Evolutionary conservation across 345 rosid genomes (phyloP).

Genomic region (Corchorus olitorius): DNA sequence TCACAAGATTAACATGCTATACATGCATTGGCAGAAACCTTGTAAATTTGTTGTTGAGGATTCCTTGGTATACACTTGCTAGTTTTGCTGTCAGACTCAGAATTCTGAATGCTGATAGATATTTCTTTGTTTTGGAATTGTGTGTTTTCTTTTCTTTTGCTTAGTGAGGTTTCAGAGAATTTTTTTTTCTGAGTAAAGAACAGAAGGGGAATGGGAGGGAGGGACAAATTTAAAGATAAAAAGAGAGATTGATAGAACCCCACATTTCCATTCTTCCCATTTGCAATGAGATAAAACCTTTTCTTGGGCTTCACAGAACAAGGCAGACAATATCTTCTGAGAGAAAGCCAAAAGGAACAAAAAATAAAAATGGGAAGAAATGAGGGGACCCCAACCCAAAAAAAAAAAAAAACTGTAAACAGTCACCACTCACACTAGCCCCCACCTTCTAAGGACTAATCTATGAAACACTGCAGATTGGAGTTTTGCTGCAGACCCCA

Average conservation of each 20-base stretch:
- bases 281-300: constrained; percentile 24
- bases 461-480: constrained; percentile 22
- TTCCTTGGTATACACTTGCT: not conserved
- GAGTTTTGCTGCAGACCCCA: constrained; percentile 40
- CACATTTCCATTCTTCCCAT: constrained; percentile 26
- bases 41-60: not conserved
- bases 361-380: constrained; percentile 23
- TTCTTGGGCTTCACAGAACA: constrained; percentile 37
- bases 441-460: constrained; percentile 23
- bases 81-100: not conserved
- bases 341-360: constrained; percentile 36
- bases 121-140: not conserved
- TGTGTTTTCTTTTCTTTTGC: not conserved
- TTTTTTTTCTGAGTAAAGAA: constrained; percentile 6
- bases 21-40: constrained; percentile 15
- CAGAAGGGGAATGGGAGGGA: constrained; percentile 23
- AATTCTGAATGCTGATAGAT: not conserved
- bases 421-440: constrained; percentile 11
- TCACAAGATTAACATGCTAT: not conserved
- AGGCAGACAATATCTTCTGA: constrained; percentile 37
- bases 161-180: constrained; percentile 14
- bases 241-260: constrained; percentile 23
- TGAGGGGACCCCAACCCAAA: constrained; percentile 5
- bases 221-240: constrained; percentile 27
- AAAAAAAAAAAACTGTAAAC: not conserved